Percentiles rank a stretch among this genome's conserved stretches.
Evolutionary conservation across 192 early-diverging fungal species (phyloP).

Genomic region (Mortierella claussenii): DNA sequence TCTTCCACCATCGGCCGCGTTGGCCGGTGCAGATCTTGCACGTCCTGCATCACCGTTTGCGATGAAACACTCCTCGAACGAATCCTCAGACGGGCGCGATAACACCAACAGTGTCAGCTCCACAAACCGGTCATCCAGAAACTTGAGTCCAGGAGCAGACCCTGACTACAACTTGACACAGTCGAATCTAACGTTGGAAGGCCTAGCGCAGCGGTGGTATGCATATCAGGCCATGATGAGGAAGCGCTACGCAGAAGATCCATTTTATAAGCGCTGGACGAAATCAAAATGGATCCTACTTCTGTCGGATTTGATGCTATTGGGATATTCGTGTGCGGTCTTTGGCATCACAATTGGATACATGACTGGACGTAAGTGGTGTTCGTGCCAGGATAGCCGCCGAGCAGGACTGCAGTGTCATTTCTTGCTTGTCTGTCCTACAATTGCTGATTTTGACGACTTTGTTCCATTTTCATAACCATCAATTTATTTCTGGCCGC

Average conservation of each 20-base stretch:
- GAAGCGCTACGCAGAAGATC: constrained; percentile 27
- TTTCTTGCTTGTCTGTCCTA: too few relatives aligned
- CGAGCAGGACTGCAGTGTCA: too few relatives aligned
- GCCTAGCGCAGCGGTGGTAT: constrained; percentile 28
- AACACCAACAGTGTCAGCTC: constrained; percentile 8
- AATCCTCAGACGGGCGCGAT: background rate
- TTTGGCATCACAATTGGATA: constrained; percentile 4
- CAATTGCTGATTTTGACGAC: too few relatives aligned
- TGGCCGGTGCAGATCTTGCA: background rate
- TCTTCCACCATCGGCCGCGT: background rate
- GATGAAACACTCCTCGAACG: background rate
- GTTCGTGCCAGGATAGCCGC: too few relatives aligned
- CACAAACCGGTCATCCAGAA: constrained; percentile 17
- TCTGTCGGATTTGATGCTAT: constrained; percentile 5
- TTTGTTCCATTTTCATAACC: background rate
- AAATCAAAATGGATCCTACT: constrained; percentile 27
- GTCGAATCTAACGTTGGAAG: constrained; percentile 28
- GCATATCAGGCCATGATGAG: constrained; percentile 39
- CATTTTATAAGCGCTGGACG: constrained; percentile 47
- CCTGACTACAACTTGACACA: constrained; percentile 18
- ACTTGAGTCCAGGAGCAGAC: background rate
- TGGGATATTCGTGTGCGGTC: constrained; percentile 19
- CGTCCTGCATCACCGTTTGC: constrained; percentile 24
- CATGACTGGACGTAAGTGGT: constrained; percentile 15
- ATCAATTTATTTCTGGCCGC: background rate